These are phyloP conservation scores for Elaeis guineensis DNA, from an alignment of 176 grass and related monocot species.

Conservation along the genomic window DNA sequence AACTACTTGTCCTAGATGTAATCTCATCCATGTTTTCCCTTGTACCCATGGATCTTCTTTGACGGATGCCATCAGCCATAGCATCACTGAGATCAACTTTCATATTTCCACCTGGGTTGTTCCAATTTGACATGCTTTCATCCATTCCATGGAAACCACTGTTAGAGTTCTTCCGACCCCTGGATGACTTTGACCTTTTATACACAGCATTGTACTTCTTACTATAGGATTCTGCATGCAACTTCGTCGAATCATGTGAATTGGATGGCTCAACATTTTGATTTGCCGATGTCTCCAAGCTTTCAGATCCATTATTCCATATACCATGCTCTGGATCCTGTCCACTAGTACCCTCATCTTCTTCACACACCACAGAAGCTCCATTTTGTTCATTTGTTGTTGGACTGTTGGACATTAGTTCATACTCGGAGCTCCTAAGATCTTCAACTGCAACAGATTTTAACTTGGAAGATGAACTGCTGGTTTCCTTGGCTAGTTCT, in stretches of 20 bases:
- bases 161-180: conserved; percentile 38
- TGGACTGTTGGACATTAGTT: conserved; percentile 11
- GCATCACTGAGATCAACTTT: conserved; percentile 34
- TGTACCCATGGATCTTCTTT: conserved; percentile 43
- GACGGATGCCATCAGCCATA: conserved; percentile 33
- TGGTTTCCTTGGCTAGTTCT: conserved; percentile 30
- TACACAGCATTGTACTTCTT: conserved; percentile 55
- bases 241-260: conserved; percentile 29
- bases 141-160: conserved; percentile 41
- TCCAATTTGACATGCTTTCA: conserved; percentile 66
- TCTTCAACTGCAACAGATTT: conserved; percentile 19
- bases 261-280: conserved; percentile 22
- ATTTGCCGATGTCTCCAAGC: conserved; percentile 21
- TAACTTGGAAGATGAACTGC: conserved; percentile 30
- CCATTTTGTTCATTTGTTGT: conserved; percentile 7
- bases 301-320: conserved; percentile 25
- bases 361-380: conserved; percentile 27
- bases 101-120: conserved; percentile 48
- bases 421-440: conserved; percentile 8
- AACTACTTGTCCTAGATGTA: conserved; percentile 20
- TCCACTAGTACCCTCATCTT: conserved; percentile 36
- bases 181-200: conserved; percentile 56
- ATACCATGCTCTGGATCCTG: conserved; percentile 22
- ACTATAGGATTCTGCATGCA: conserved; percentile 16
- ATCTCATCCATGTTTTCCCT: conserved; percentile 23